Percentiles rank a stretch among this genome's conserved stretches.
Conservation (phyloP, 768 basidiomycete genomes). For the Phylloporus sp. region DNA sequence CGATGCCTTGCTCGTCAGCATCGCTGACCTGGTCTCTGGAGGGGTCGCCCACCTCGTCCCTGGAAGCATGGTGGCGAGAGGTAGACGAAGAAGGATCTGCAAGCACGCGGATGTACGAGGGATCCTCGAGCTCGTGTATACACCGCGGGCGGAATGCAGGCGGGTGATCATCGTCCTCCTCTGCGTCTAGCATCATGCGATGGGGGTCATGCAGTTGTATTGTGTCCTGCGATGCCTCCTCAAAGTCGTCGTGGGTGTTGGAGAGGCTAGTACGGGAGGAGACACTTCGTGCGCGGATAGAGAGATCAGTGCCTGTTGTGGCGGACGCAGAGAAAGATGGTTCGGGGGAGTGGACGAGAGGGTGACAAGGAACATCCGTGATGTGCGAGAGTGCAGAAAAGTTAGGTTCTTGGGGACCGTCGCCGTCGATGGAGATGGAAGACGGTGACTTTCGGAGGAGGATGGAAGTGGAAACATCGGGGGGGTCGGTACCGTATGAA, state of each 20-base stretch:
- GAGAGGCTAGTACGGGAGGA: slow-evolving; percentile 24
- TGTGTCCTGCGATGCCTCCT: slow-evolving; percentile 16
- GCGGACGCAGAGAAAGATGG: slow-evolving; percentile 30
- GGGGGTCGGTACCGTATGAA: slow-evolving; percentile 15
- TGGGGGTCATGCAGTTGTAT: slow-evolving; percentile 12
- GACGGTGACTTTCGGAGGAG: slow-evolving; percentile 12
- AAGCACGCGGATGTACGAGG: slow-evolving; percentile 23
- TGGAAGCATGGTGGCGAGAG: background rate
- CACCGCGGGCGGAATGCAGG: slow-evolving; percentile 35
- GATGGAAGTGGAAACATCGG: slow-evolving; percentile 24
- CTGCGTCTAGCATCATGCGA: slow-evolving; percentile 30
- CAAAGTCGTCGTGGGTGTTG: slow-evolving; percentile 5
- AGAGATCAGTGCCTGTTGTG: slow-evolving; percentile 31
- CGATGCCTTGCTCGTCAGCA: slow-evolving; percentile 6
- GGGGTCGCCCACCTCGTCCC: background rate
- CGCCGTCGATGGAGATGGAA: background rate
- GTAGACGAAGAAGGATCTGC: slow-evolving; percentile 6
- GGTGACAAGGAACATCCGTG: slow-evolving; percentile 28
- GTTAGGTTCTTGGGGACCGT: background rate
- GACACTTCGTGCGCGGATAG: slow-evolving; percentile 28
- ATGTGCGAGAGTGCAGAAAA: slow-evolving; percentile 22
- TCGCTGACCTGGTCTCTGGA: background rate
- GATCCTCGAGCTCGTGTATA: slow-evolving; percentile 51
- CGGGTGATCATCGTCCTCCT: slow-evolving; percentile 25
- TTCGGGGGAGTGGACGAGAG: slow-evolving; percentile 30